phyloP scores from a whole-genome alignment of 768 basidiomycete genomes.

The Asterophora parasitica region DNA sequence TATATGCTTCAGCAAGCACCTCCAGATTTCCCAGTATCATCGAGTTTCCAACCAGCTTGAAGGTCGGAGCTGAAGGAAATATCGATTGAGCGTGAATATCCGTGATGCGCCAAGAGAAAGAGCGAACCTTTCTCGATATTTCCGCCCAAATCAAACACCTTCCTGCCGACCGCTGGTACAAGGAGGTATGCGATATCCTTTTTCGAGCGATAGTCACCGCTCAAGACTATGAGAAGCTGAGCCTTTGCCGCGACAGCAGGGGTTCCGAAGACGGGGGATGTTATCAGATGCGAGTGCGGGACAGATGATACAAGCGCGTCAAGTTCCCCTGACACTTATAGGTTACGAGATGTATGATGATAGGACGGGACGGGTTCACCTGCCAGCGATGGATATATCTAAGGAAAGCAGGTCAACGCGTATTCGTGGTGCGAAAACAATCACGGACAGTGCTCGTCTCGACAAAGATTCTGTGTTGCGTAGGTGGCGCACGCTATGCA shows the following conservation, averaged over 20 bases:
- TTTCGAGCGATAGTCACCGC: conserved; percentile 78
- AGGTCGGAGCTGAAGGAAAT: conserved; percentile 47
- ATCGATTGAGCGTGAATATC: not conserved
- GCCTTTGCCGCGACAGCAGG: conserved; percentile 62
- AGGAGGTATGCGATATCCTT: conserved; percentile 74
- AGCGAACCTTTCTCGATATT: conserved; percentile 74
- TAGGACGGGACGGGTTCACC: conserved; percentile 24
- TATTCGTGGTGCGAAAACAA: not conserved
- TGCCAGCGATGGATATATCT: conserved; percentile 55
- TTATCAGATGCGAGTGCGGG: conserved; percentile 59
- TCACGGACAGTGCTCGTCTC: conserved; percentile 75
- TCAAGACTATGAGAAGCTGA: conserved; percentile 69
- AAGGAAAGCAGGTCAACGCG: conserved; percentile 10
- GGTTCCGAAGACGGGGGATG: conserved; percentile 74
- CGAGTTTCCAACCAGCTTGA: conserved; percentile 80
- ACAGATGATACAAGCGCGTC: conserved; percentile 59
- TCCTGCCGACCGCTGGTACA: conserved; percentile 73
- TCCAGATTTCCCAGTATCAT: conserved; percentile 75
- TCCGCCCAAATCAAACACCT: conserved; percentile 75
- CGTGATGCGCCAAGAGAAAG: not conserved
- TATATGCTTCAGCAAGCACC: conserved; percentile 77
- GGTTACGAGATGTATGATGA: conserved; percentile 1
- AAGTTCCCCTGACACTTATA: conserved; percentile 47
- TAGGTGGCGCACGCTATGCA: conserved; percentile 36
- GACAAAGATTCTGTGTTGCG: conserved; percentile 68